phyloP scores from a whole-genome alignment of 2,329 filamentous ascomycete genomes.

The Aurifilum marmelostoma region DNA sequence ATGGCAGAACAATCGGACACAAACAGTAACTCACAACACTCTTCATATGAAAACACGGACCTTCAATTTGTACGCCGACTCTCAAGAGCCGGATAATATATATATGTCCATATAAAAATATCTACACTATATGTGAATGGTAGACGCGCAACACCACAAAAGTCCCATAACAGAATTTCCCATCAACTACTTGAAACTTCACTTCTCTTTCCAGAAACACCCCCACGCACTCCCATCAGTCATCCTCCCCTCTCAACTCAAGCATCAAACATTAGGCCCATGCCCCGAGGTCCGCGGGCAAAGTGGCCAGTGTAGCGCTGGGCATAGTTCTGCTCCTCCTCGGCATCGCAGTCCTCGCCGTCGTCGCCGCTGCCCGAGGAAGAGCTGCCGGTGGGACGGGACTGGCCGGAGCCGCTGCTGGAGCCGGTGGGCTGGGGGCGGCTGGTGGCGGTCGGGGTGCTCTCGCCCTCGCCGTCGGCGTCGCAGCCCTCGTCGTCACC shows the following conservation, averaged over 20 bases:
- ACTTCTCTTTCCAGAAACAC: too few relatives aligned
- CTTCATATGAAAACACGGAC: too few relatives aligned
- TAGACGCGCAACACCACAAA: too few relatives aligned
- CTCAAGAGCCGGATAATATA: too few relatives aligned
- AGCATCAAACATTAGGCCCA: not conserved
- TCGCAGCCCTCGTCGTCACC: constrained; percentile 12
- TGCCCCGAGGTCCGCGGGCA: not conserved
- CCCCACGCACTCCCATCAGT: too few relatives aligned
- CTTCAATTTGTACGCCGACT: too few relatives aligned
- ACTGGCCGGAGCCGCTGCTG: not conserved
- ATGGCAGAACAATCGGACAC: too few relatives aligned
- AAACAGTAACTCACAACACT: too few relatives aligned
- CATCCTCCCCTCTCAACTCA: not conserved
- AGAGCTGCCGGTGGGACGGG: constrained; percentile 4
- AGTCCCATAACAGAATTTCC: too few relatives aligned
- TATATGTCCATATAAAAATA: too few relatives aligned
- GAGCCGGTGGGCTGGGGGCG: not conserved
- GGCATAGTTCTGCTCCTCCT: constrained; percentile 19
- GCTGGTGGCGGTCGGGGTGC: not conserved
- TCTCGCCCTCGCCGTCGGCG: constrained; percentile 7
- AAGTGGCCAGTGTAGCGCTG: constrained; percentile 5
- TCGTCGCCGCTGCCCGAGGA: not conserved
- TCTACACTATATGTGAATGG: too few relatives aligned
- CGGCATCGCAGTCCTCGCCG: constrained; percentile 25
- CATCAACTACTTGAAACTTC: not conserved